Base-by-base conservation (phyloP, 1,284 basidiomycete species). In the Xerocomus amazonicus region DNA sequence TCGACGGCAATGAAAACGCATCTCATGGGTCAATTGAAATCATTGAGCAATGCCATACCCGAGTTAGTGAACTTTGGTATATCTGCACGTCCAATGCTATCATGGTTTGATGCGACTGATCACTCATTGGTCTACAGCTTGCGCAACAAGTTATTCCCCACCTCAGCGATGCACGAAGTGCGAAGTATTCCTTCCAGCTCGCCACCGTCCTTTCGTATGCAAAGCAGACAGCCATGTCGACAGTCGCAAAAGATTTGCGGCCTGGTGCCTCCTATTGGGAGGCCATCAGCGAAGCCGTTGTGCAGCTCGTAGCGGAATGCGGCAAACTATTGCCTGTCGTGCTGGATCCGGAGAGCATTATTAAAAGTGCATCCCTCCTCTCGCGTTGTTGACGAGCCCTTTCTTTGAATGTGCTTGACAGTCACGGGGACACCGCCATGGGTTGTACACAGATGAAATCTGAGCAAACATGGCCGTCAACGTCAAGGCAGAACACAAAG, bases 41-140 rank as follows among this genome's bases (percentile, higher is more conserved):
- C 79, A 1, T 69, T 95, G 14, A 84, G 80, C 49, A 81, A 84
- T 47, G 76, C 81, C 16, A 82, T 90, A 2, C 84, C 88, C 0
- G 90, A 92, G 56, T 79, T 93, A 2, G 84, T 91, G 54, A 91
- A 94, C 68, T 90, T 96, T 60, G 89, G 91, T 59, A 88, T 95
- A 51, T 88, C 88, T 52, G 91, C 91, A 52, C 50, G 83, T 65
- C 13, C 14, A 37, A 40, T 45, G 41, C 8, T 10, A 16, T 3
- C 32, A 6, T 13, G 2, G 16, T 17, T 9, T 36, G 7, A 17
- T 29, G 38, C 40, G 23, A 62, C 4, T 38, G 32, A 32, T 43
- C 8, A 6, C 28, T 38, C 27, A 31, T 43, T 19, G 17, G n/a
- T 5, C 42, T 45, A 17, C 50, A 92, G 89, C 79, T 97, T 43